Percentiles rank a stretch among this genome's conserved stretches.
These are phyloP conservation scores for Salvia miltiorrhiza DNA, from an alignment of 257 asterid species.

Conservation along the genomic window DNA sequence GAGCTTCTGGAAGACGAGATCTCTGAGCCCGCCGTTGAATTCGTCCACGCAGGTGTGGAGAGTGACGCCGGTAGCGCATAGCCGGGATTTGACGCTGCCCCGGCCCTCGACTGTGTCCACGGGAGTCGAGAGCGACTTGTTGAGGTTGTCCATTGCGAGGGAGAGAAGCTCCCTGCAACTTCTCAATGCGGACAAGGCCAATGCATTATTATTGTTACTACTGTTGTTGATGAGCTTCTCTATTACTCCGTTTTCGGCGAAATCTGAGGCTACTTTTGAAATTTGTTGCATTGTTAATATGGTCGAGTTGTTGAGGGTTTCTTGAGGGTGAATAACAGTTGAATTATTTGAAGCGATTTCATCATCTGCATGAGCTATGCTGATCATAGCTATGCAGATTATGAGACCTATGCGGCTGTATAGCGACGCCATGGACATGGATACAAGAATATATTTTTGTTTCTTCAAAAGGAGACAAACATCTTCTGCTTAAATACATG, in stretches of 20 bases:
- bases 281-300: background rate
- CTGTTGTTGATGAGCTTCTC: background rate
- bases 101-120: background rate
- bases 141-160: conserved; percentile 12
- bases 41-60: conserved; percentile 23
- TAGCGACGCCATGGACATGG: too few species aligned
- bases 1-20: background rate
- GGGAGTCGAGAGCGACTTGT: background rate
- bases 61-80: conserved; percentile 9
- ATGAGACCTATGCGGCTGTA: too few species aligned
- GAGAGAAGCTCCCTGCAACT: conserved; percentile 12
- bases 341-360: background rate
- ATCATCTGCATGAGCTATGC: background rate
- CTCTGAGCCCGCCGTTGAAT: too few species aligned
- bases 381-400: too few species aligned
- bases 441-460: too few species aligned
- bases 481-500: too few species aligned
- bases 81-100: background rate
- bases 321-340: background rate
- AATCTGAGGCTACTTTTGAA: background rate
- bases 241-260: conserved; percentile 1
- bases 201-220: background rate
- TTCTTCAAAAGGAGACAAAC: too few species aligned
- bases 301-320: background rate
- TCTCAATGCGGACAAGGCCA: conserved; percentile 13